Percentiles rank a stretch among this genome's conserved stretches.
Conservation (phyloP, 2,329 filamentous ascomycete species). For the Xylaria sp. region DNA sequence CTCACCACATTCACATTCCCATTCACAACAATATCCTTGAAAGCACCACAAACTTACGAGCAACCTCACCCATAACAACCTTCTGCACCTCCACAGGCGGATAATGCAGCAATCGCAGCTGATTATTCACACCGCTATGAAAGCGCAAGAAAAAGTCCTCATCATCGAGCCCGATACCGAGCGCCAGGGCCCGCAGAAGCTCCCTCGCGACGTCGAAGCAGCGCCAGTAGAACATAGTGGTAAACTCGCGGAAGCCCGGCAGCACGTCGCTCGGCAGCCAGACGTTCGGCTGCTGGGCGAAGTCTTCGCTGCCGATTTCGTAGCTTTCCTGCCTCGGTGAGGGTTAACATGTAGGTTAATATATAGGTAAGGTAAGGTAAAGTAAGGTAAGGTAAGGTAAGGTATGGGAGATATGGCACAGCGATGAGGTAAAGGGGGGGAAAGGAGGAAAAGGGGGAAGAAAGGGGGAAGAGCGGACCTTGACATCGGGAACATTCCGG, state of each 20-base stretch:
- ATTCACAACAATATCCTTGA: not conserved
- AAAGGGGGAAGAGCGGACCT: constrained; percentile 52
- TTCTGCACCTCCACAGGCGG: constrained; percentile 58
- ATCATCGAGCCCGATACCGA: constrained; percentile 59
- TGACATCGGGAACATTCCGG: constrained; percentile 61
- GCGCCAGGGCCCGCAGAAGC: constrained; percentile 58
- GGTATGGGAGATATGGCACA: not conserved
- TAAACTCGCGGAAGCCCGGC: constrained; percentile 60
- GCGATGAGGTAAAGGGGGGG: not conserved
- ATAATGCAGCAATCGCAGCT: constrained; percentile 70
- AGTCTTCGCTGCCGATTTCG: constrained; percentile 61
- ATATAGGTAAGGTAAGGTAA: not conserved
- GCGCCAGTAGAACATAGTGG: constrained; percentile 61
- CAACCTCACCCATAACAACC: constrained; percentile 55
- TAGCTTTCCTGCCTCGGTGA: constrained; percentile 58
- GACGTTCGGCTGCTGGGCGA: constrained; percentile 59
- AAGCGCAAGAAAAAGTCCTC: constrained; percentile 58
- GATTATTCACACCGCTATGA: constrained; percentile 67
- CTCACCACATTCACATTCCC: not conserved
- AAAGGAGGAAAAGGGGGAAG: not conserved
- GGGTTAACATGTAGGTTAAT: not conserved
- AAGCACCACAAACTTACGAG: constrained; percentile 46
- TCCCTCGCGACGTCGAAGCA: constrained; percentile 56
- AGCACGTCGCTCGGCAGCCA: constrained; percentile 59
- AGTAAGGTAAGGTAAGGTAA: not conserved